Evolutionary conservation across 257 asterid genomes (phyloP), one percentile per base, ranked within the genome.

Genomic region (Fraxinus excelsior): DNA sequence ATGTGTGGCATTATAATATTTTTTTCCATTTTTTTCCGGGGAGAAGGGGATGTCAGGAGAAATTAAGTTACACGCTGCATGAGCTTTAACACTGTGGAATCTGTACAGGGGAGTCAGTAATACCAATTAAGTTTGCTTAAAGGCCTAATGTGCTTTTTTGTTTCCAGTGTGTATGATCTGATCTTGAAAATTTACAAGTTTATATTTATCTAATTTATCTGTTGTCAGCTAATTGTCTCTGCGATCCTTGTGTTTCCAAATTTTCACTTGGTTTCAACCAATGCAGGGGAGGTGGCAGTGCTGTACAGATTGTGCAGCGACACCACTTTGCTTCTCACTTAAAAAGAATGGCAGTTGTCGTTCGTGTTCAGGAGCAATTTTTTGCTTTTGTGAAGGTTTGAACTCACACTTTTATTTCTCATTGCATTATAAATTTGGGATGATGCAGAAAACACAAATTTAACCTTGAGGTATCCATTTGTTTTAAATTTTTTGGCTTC

Each of bases 341-440:
- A 74, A 95, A 95, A 86, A 91, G 99, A 85, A 95, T 95, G 99
- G 91, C 99, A 67, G 99, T 89, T 74, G 98, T 95, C 75, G 98
- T 91, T 82, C 93, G 97, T n/a, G 88, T 91, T 80, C 96, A 95
- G 88, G 99, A 93, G 84, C 94, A 91, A 80, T 95, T 90, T 86
- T 81, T 91, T 81, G 89, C 96, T 67, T 93, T 95, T 76, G 97
- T 93, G 35, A 95, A 95, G 98, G 99, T 95, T 77, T 44, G 84
- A 32, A 66, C 28, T 38, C 68, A 46, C 51, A 31, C 35, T 62
- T 62, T 23, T 3, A 9, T 62, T 62, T 25, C 14, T 62, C 34
- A 11, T 8, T 25, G 34, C 26, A n/a, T 56, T 25, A 23, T n/a
- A 62, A 62, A 25, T 62, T 25, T 62, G n/a, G 31, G 34, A 9